These are phyloP conservation scores for Zasmidium citrigriseum DNA, from an alignment of 2,329 filamentous ascomycete species.

Conservation along the genomic window DNA sequence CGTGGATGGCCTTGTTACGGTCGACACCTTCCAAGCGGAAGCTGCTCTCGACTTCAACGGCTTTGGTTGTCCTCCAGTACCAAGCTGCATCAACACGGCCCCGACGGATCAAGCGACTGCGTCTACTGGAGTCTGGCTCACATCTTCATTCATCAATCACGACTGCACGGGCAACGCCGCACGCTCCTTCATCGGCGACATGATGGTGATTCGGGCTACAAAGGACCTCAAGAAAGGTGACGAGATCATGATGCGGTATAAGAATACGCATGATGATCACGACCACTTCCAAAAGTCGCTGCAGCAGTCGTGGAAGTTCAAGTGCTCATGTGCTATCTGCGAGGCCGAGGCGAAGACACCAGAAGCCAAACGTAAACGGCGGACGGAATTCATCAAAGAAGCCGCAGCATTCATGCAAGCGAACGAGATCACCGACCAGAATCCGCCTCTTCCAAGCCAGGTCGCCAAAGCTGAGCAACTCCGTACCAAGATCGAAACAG, in stretches of 20 bases:
- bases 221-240: slow-evolving; percentile 45
- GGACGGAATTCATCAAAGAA: slow-evolving; percentile 1
- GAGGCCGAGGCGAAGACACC: slow-evolving; percentile 13
- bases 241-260: slow-evolving; percentile 42
- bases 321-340: slow-evolving; percentile 46
- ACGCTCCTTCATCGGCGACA: slow-evolving; percentile 57
- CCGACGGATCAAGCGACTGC: not conserved
- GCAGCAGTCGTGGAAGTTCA: slow-evolving; percentile 44
- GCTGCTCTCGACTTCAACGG: slow-evolving; percentile 21
- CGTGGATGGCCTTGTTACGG: slow-evolving; percentile 18
- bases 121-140: slow-evolving; percentile 49
- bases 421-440: not conserved
- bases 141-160: slow-evolving; percentile 56
- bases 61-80: slow-evolving; percentile 15
- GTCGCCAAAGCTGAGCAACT: slow-evolving; percentile 15
- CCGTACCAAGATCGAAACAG: slow-evolving; percentile 4
- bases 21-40: slow-evolving; percentile 22
- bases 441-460: not conserved
- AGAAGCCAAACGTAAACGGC: not conserved
- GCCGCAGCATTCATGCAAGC: not conserved
- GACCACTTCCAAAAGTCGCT: slow-evolving; percentile 34
- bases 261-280: slow-evolving; percentile 22
- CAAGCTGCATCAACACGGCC: not conserved
- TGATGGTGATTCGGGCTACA: slow-evolving; percentile 53
- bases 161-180: slow-evolving; percentile 50